These are phyloP conservation scores for Apophysomyces variabilis DNA, from an alignment of 371 early-diverging fungal genomes.

Conservation along the genomic window DNA sequence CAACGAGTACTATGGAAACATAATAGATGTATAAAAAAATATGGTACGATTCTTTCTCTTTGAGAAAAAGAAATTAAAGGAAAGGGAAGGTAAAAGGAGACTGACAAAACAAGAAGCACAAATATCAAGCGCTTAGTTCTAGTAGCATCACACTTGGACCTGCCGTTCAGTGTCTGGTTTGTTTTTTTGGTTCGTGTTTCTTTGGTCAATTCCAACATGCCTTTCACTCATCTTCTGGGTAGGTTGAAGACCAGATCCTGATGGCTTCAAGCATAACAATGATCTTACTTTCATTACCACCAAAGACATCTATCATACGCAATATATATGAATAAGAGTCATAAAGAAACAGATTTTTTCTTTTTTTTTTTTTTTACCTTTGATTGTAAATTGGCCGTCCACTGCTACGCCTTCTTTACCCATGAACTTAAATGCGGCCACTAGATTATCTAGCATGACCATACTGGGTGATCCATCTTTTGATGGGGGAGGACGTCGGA, in stretches of 20 bases:
- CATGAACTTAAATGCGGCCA: slow-evolving; percentile 70
- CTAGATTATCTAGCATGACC: slow-evolving; percentile 60
- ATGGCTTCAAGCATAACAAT: slow-evolving; percentile 57
- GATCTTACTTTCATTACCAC: slow-evolving; percentile 59
- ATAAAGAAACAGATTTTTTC: background rate
- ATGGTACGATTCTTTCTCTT: background rate
- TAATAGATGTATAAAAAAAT: background rate
- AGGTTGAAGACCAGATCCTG: slow-evolving; percentile 28
- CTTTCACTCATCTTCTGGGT: background rate
- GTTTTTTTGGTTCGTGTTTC: no score
- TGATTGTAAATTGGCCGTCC: slow-evolving; percentile 56
- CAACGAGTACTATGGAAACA: slow-evolving; percentile 5
- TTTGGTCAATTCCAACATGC: background rate
- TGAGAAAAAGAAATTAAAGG: no score
- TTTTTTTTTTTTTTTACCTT: slow-evolving; percentile 16
- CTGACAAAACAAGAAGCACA: no score
- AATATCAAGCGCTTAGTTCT: no score
- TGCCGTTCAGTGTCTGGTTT: background rate
- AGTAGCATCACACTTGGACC: background rate
- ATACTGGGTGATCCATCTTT: slow-evolving; percentile 40
- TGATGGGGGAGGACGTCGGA: slow-evolving; percentile 41
- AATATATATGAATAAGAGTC: background rate
- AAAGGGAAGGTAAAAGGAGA: no score
- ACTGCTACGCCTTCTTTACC: slow-evolving; percentile 60
- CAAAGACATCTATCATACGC: slow-evolving; percentile 45